Evolutionary conservation across 108 stramenopile species (phyloP), one percentile per base, ranked within the genome.

Genomic region (Aurantiochytrium sp.): DNA sequence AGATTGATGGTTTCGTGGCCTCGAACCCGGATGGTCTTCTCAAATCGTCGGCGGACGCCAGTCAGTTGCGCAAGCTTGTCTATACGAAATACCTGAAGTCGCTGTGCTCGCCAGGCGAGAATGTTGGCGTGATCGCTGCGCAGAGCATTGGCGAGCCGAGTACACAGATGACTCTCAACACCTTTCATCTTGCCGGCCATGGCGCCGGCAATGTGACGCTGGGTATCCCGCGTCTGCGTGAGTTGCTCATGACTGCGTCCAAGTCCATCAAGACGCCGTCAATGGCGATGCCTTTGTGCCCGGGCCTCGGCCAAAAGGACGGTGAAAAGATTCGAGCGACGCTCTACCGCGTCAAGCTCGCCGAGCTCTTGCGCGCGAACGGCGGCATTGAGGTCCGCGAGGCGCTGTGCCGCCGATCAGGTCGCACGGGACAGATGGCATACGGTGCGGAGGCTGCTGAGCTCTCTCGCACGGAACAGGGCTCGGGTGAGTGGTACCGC

Each of bases 161-260:
- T 21, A 99, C 99, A 8, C 99, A 99, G 90, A 99, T 99, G 99
- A 99, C 99, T 18, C 95, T 99, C 14, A 99, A 99, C 93, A 99
- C 99, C 5, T 99, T 99, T 90, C 99, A 99, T 88, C 92, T 99
- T 58, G 99, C 99, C 45, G 99, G 99, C 45, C 94, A 94, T 87
- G 97, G 98, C 55, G 99, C 98, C 58, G 99, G 98, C 12, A 99
- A 99, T 92, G 99, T 99, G 64, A 99, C 99, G 18, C 93, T 99
- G 35, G 99, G 99, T 58, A 99, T 99, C 89, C 99, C 99, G 42
- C 96, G 99, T 47, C 90, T 99, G 19, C 93, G 99, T 28, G 99
- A 99, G 94, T 98, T 99, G 60, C 98, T 99, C 88, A 99, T 99
- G 99, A 99, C 98, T 23, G 99, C 99, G 23, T 97, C 98, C 4